Base-by-base conservation (phyloP, 2,329 filamentous ascomycete species). In the Akanthomyces dipterigenus region DNA sequence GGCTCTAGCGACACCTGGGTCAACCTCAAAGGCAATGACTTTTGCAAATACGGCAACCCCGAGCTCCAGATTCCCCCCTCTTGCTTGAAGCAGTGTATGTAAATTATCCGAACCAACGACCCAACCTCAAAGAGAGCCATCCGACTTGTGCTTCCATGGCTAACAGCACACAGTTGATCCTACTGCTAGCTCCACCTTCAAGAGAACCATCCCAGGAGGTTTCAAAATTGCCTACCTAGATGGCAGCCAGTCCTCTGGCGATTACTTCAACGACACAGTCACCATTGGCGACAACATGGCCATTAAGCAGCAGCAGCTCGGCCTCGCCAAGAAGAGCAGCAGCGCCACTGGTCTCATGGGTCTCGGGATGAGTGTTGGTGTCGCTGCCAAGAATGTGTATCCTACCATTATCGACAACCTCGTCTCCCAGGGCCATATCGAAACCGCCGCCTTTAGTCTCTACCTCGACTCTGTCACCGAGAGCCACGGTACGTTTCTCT, bases 401-500 rank as follows among this genome's bases (percentile, higher is more conserved):
- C 75, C 77, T 16, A 84, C 89, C 69, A 76, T 93, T 36, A 78
- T 91, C 20, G 81, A 86, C 70, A 78, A 84, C 65, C 79, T 95
- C 70, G 79, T 84, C 24, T 71, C 81, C 28, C 81, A 89, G 67
- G 83, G 82, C 46, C 70, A 82, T 55, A 89, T 90, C 69, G 78
- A 80, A 59, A 79, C 78, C 31, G 83, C 84, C 66, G 85, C 86
- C 4, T 91, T 89, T 74, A 90, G 87, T 64, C 73, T 92, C 28
- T 91, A 87, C 77, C 77, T 85, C 61, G 77, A 93, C 73, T 87
- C 91, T 69, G 74, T 91, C 16, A 75, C 77, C 63, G 71, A 88
- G 1, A 83, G 80, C 61, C 85, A 81, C 3, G 90, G 90, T 55
- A 86, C 78, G 65, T 86, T 93, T 63, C 79, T 93, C 11, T 95